Conservation (phyloP, 2,329 filamentous ascomycete species). For the Phaeophleospora eucalypticola region DNA sequence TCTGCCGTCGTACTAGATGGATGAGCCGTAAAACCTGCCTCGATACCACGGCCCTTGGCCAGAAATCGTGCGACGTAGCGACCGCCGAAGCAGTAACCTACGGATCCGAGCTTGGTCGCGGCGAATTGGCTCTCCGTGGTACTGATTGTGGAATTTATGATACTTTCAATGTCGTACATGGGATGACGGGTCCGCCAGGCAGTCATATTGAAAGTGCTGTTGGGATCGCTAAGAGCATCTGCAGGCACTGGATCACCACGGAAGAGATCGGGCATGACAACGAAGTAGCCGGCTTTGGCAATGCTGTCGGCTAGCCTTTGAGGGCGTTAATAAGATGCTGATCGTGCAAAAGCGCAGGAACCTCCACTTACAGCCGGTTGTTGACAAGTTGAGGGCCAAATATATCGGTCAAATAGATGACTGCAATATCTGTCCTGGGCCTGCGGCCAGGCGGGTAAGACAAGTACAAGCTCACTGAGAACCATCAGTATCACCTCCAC, state of each 20-base stretch:
- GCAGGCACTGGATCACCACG: slow-evolving; percentile 31
- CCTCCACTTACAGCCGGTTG: slow-evolving; percentile 29
- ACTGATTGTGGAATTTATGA: slow-evolving; percentile 39
- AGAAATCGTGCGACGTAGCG: slow-evolving; percentile 69
- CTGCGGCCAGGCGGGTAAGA: slow-evolving; percentile 15
- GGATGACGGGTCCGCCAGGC: slow-evolving; percentile 45
- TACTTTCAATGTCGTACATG: slow-evolving; percentile 42
- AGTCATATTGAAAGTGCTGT: slow-evolving; percentile 39
- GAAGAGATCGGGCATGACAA: slow-evolving; percentile 35
- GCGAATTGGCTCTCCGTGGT: slow-evolving; percentile 51
- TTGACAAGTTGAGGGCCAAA: slow-evolving; percentile 32
- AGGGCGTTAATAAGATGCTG: background rate
- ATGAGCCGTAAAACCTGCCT: slow-evolving; percentile 66
- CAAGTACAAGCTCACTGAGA: slow-evolving; percentile 22
- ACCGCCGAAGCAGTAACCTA: slow-evolving; percentile 73
- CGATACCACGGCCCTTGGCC: slow-evolving; percentile 47
- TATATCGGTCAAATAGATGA: slow-evolving; percentile 34
- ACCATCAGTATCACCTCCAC: background rate
- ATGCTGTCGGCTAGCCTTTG: slow-evolving; percentile 33
- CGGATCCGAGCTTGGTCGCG: slow-evolving; percentile 57
- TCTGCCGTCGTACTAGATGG: slow-evolving; percentile 64
- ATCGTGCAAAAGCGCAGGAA: background rate
- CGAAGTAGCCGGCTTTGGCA: slow-evolving; percentile 30
- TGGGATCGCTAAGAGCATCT: slow-evolving; percentile 21
- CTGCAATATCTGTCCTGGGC: slow-evolving; percentile 19